phyloP scores from a whole-genome alignment of 2,329 filamentous ascomycete species.

The Dothidotthia symphoricarpi region DNA sequence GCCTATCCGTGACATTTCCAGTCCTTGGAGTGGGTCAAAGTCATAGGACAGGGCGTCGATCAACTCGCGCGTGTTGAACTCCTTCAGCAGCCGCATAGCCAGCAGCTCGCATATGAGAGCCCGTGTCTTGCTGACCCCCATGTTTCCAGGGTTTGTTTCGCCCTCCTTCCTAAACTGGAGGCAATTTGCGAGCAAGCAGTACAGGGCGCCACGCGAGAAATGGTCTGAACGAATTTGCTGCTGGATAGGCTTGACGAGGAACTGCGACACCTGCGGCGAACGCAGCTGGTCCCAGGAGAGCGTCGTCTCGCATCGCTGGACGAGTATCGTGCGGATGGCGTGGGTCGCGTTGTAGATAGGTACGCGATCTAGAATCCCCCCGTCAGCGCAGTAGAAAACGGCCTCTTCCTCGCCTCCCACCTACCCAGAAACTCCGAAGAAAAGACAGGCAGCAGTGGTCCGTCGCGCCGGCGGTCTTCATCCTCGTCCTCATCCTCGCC shows the following conservation, averaged over 20 bases:
- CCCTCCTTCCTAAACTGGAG: slow-evolving; percentile 89
- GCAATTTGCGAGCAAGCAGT: slow-evolving; percentile 89
- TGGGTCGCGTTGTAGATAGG: slow-evolving; percentile 91
- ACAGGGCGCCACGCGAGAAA: slow-evolving; percentile 82
- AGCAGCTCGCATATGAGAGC: slow-evolving; percentile 88
- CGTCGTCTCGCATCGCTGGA: slow-evolving; percentile 84
- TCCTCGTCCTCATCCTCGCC: slow-evolving; percentile 34
- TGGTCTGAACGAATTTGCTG: slow-evolving; percentile 80
- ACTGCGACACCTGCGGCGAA: slow-evolving; percentile 94
- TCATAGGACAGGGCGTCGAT: slow-evolving; percentile 95
- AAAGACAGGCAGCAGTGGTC: slow-evolving; percentile 43
- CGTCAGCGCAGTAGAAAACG: slow-evolving; percentile 29
- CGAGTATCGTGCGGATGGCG: slow-evolving; percentile 79
- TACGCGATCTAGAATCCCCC: slow-evolving; percentile 63
- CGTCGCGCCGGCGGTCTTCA: slow-evolving; percentile 29
- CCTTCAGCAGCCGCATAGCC: slow-evolving; percentile 83
- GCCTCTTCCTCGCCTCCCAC: slow-evolving; percentile 2
- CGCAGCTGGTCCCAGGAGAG: slow-evolving; percentile 92
- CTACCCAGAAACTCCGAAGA: slow-evolving; percentile 41
- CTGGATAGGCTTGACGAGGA: slow-evolving; percentile 92
- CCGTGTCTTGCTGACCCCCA: slow-evolving; percentile 78
- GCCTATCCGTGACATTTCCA: slow-evolving; percentile 53
- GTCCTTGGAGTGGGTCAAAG: slow-evolving; percentile 86
- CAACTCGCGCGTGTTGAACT: slow-evolving; percentile 83
- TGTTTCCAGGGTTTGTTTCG: slow-evolving; percentile 76